These are phyloP conservation scores for Puccinia sorghi DNA, from an alignment of 1,284 basidiomycete species.

Conservation along the genomic window DNA sequence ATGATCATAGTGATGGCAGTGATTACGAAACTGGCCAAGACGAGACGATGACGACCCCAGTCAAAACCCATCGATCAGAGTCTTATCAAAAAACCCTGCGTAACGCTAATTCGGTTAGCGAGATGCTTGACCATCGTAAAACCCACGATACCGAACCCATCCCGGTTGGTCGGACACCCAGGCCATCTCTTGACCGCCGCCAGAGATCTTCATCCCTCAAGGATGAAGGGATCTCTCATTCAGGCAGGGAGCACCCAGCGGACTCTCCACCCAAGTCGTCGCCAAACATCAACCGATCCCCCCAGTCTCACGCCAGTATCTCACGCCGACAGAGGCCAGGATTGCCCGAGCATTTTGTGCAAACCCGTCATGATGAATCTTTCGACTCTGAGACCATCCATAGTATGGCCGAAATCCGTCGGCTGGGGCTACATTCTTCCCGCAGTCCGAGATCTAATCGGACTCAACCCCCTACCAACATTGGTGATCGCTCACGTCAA, in stretches of 20 bases:
- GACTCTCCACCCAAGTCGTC: not conserved
- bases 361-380: slow-evolving; percentile 5
- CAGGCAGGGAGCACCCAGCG: not conserved
- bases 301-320: slow-evolving; percentile 8
- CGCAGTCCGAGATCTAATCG: slow-evolving; percentile 18
- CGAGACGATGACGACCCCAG: slow-evolving; percentile 30
- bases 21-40: not conserved
- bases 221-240: not conserved
- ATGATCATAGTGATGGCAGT: not conserved
- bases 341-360: slow-evolving; percentile 40
- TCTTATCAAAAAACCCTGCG: slow-evolving; percentile 34
- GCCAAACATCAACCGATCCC: slow-evolving; percentile 4
- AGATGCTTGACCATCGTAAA: not conserved
- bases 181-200: not conserved
- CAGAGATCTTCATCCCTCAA: not conserved
- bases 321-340: slow-evolving; percentile 38
- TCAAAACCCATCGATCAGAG: slow-evolving; percentile 11
- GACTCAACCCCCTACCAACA: not conserved
- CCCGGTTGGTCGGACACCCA: not conserved
- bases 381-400: not conserved
- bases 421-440: not conserved
- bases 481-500: not conserved
- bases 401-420: not conserved
- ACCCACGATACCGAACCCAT: not conserved
- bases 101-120: slow-evolving; percentile 20